phyloP scores from a whole-genome alignment of 2,329 filamentous ascomycete species.

The Davidsoniella virescens region DNA sequence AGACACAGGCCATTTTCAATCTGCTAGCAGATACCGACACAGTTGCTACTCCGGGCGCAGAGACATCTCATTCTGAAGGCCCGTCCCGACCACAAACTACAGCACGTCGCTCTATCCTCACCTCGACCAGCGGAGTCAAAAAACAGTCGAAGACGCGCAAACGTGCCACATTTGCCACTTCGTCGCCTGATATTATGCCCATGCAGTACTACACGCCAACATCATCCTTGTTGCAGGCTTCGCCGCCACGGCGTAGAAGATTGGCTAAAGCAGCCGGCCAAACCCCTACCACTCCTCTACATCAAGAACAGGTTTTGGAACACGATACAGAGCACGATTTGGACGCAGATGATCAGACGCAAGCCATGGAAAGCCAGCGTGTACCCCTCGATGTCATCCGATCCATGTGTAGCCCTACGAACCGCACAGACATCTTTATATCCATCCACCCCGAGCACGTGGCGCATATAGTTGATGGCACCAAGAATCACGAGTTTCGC shows the following conservation, averaged over 20 bases:
- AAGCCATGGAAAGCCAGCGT: slow-evolving; percentile 29
- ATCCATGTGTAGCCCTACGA: slow-evolving; percentile 30
- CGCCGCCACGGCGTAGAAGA: no score
- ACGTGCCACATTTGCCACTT: slow-evolving; percentile 6
- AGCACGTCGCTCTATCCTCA: no score
- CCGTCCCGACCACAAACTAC: not conserved
- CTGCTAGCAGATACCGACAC: not conserved
- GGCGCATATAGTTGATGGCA: slow-evolving; percentile 31
- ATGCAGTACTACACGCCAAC: slow-evolving; percentile 10
- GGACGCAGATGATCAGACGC: not conserved
- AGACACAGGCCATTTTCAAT: slow-evolving; percentile 16
- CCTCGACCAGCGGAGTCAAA: no score
- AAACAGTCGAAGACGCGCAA: slow-evolving; percentile 1
- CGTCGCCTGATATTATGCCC: slow-evolving; percentile 9
- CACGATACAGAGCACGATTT: not conserved
- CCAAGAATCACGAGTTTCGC: slow-evolving; percentile 38
- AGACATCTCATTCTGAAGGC: not conserved
- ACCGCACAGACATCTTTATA: slow-evolving; percentile 37
- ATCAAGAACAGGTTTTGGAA: no score
- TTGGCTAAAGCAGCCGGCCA: slow-evolving; percentile 3
- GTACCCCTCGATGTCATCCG: slow-evolving; percentile 34
- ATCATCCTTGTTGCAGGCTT: not conserved
- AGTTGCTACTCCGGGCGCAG: not conserved
- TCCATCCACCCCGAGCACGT: slow-evolving; percentile 32
- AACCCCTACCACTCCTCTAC: slow-evolving; percentile 6